These are phyloP conservation scores for Bipolaris gigantea DNA, from an alignment of 2,329 filamentous ascomycete genomes.

Conservation along the genomic window DNA sequence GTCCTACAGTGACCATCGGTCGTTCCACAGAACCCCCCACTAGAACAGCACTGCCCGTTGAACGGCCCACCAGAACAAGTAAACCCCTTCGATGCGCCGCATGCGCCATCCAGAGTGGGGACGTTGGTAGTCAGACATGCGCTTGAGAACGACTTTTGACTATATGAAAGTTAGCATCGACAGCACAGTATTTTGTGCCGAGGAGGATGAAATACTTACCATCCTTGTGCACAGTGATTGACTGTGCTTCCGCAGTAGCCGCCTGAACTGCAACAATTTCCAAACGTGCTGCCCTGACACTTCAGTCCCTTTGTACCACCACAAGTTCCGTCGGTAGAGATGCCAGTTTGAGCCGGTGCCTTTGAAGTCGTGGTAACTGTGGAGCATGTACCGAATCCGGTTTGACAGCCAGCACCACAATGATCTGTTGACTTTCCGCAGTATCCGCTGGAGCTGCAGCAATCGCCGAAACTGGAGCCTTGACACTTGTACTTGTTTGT, in stretches of 20 bases:
- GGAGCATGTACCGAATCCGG: too few relatives aligned
- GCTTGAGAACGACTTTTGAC: conserved; percentile 18
- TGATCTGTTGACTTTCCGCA: too few relatives aligned
- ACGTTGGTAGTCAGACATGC: conserved; percentile 13
- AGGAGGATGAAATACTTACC: conserved; percentile 6
- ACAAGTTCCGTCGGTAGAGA: conserved; percentile 20
- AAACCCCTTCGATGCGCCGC: conserved; percentile 12
- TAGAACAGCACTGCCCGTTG: conserved; percentile 16
- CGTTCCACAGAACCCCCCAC: conserved; percentile 14
- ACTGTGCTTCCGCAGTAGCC: conserved; percentile 13
- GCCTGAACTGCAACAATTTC: conserved; percentile 14
- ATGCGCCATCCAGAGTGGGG: conserved; percentile 10
- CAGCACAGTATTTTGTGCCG: neutral
- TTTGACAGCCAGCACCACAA: too few relatives aligned
- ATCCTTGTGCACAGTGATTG: conserved; percentile 18
- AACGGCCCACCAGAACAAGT: too few relatives aligned
- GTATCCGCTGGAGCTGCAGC: too few relatives aligned
- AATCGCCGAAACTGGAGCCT: too few relatives aligned
- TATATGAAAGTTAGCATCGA: conserved; percentile 1
- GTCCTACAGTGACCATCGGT: conserved; percentile 13
- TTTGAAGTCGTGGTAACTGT: neutral
- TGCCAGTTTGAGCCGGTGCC: neutral
- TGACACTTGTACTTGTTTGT: too few relatives aligned
- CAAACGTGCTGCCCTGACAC: conserved; percentile 16
- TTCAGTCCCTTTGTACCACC: conserved; percentile 14